Evolutionary conservation across 768 basidiomycete genomes (phyloP).

Genomic region (Trametes coccinea): DNA sequence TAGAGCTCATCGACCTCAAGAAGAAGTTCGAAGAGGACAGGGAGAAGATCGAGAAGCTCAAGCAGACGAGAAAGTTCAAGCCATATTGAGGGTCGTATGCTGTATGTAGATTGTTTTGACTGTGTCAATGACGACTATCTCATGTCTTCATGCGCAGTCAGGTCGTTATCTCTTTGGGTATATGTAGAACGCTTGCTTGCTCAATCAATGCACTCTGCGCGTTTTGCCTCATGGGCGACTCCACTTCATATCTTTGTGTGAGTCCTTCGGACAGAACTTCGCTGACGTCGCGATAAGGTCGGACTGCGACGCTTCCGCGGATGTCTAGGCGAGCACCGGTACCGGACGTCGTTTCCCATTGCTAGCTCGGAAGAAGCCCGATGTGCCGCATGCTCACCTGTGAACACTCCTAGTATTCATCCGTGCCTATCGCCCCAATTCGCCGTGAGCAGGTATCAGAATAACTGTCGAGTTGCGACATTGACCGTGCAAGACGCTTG

Average conservation of each 20-base stretch:
- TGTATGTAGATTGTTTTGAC: neutral
- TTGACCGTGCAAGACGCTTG: no score
- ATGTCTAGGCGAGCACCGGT: neutral
- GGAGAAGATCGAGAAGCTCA: constrained; percentile 77
- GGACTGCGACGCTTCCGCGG: constrained; percentile 1
- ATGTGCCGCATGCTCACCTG: constrained; percentile 11
- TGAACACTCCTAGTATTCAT: neutral
- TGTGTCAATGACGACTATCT: no score
- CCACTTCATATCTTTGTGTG: neutral
- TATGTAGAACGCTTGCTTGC: no score
- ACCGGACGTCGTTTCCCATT: constrained; percentile 7
- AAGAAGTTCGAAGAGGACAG: constrained; percentile 88
- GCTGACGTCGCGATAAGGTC: constrained; percentile 12
- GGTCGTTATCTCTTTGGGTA: no score
- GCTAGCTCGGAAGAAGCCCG: constrained; percentile 4
- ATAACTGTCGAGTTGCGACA: no score
- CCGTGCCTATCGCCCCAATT: neutral
- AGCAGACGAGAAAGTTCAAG: constrained; percentile 78
- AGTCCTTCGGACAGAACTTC: neutral
- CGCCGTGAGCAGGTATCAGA: neutral
- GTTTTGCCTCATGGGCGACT: neutral
- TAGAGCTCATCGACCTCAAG: constrained; percentile 63
- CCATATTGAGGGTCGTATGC: constrained; percentile 60
- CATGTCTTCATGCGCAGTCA: no score
- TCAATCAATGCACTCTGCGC: neutral